These are phyloP conservation scores for Cokeromyces recurvatus DNA, from an alignment of 371 early-diverging fungal genomes.

Conservation along the genomic window DNA sequence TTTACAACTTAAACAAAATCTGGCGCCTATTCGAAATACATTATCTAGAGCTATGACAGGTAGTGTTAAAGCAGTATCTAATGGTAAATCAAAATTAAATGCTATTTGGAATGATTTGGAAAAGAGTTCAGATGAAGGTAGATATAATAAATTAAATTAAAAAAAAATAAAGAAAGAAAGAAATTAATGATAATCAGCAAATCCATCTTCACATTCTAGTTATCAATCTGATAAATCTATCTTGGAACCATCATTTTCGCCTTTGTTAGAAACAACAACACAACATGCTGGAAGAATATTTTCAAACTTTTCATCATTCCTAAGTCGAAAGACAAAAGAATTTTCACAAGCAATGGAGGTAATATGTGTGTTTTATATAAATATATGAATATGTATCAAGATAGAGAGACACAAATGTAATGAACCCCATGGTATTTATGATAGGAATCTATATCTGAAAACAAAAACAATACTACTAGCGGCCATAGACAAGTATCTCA, in stretches of 20 bases:
- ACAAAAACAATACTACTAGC: background rate
- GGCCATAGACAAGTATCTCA: too few species aligned
- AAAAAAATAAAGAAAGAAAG: too few species aligned
- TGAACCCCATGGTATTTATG: too few species aligned
- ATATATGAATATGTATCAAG: background rate
- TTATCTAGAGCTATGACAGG: conserved; percentile 59
- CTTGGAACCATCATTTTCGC: conserved; percentile 19
- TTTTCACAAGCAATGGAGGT: conserved; percentile 49
- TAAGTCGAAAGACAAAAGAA: conserved; percentile 51
- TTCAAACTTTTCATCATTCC: conserved; percentile 52
- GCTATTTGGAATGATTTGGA: conserved; percentile 52
- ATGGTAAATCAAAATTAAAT: conserved; percentile 48
- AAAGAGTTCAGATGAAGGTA: background rate
- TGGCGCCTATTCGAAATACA: conserved; percentile 57
- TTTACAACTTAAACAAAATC: conserved; percentile 55
- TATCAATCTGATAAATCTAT: too few species aligned
- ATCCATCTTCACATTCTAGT: too few species aligned
- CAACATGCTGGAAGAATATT: conserved; percentile 55
- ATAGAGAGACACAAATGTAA: background rate
- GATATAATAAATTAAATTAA: too few species aligned
- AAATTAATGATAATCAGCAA: too few species aligned
- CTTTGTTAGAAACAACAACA: conserved; percentile 40
- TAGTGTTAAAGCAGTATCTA: conserved; percentile 44
- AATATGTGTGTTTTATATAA: background rate
- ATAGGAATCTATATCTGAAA: conserved; percentile 10